Evolutionary conservation across 2,329 filamentous ascomycete species (phyloP), one percentile per base, ranked within the genome.

Genomic region (Catunica adiposa): DNA sequence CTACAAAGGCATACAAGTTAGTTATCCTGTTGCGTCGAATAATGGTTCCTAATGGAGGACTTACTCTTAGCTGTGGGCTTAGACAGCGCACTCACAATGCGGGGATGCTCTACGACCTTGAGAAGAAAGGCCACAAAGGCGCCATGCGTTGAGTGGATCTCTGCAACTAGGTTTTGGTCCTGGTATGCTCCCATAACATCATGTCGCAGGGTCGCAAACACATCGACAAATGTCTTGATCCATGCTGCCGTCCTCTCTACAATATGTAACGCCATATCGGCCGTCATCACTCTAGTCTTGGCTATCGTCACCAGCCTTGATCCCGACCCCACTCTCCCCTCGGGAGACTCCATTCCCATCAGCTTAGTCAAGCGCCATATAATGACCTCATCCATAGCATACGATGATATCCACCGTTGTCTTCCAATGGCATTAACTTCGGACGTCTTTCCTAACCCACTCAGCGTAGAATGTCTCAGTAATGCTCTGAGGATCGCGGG

Each of bases 361-460:
- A 97, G 89, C 68, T 94, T 95, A 1, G 88, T 87, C 53, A 98
- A 88, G 2, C 89, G 82, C 67, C 95, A 94, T 64, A 96, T 84
- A 68, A 97, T 86, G 53, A 92, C 83, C 69, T 96, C 95, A 66
- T 98, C 92, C 0, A 84, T 67, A 58, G 70, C 70, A 60, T 78
- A 80, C 1, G 79, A 82, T 64, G 68, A 76, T 53, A 66, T 69
- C 79, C 79, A 83, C 59, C 73, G 42, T 46, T n/a, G 20, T 51
- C 22, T 51, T n/a, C 9, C 40, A n/a, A 40, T 22, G 17, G 34
- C n/a, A 3, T 42, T 31, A 44, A 65, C 57, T 1, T 59, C 51
- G 20, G 64, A 59, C 14, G 62, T 46, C 3, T 40, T 51, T 56
- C 44, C 46, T 56, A 31, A 42, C 52, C 14, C 62, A 55, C 15